Evolutionary conservation across 2,329 filamentous ascomycete species (phyloP).

Genomic region (Xylaria sp.): DNA sequence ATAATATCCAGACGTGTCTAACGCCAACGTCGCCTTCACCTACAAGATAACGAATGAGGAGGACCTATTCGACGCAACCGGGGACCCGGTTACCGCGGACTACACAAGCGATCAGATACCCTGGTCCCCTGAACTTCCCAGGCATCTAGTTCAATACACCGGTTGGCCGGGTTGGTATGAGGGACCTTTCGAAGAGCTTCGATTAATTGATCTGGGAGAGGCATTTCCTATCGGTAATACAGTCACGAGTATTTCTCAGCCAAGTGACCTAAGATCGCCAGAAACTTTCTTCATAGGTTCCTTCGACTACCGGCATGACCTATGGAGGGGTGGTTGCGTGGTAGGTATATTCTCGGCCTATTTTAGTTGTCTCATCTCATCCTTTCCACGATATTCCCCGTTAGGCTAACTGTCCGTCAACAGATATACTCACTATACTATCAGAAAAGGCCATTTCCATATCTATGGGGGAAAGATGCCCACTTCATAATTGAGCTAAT

Average conservation of each 20-base stretch:
- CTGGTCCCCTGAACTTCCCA: constrained; percentile 7
- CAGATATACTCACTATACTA: constrained; percentile 11
- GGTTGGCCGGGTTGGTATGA: constrained; percentile 9
- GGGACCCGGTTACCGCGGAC: neutral
- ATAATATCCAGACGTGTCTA: neutral
- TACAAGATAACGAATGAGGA: neutral
- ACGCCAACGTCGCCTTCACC: constrained; percentile 5
- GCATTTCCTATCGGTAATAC: neutral
- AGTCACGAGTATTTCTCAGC: neutral
- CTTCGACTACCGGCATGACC: constrained; percentile 11
- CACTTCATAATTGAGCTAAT: neutral
- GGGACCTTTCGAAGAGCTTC: neutral
- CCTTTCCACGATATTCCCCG: neutral
- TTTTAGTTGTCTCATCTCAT: neutral
- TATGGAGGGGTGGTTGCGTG: constrained; percentile 8
- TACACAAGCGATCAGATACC: neutral
- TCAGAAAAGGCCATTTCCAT: neutral
- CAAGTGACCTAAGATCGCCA: neutral
- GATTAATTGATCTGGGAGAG: neutral
- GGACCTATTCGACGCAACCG: neutral
- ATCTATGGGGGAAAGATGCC: neutral
- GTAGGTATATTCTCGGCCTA: neutral
- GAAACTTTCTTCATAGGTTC: constrained; percentile 8
- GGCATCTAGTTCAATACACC: neutral
- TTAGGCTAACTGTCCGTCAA: neutral